Conservation (phyloP, 495 filamentous ascomycete genomes). For the Penicillium daleae region DNA sequence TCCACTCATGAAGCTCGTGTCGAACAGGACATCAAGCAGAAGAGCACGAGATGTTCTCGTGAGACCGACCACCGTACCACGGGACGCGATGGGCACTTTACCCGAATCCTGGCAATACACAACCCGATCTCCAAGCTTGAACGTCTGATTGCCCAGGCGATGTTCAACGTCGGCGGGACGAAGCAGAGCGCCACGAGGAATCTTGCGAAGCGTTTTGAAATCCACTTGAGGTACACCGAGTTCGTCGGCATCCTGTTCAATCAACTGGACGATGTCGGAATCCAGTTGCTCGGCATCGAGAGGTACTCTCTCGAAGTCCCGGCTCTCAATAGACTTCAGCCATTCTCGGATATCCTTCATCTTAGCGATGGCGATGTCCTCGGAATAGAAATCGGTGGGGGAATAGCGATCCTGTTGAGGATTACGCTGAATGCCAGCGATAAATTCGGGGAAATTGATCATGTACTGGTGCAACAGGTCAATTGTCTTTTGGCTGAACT, state of each 20-base stretch:
- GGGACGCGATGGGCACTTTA: slow-evolving; percentile 89
- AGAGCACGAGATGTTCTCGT: slow-evolving; percentile 80
- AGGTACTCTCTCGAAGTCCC: slow-evolving; percentile 89
- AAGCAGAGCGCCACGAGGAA: slow-evolving; percentile 84
- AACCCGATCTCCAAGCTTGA: slow-evolving; percentile 84
- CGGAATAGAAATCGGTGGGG: slow-evolving; percentile 85
- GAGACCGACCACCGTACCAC: slow-evolving; percentile 90
- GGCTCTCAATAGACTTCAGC: slow-evolving; percentile 87
- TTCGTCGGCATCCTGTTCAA: slow-evolving; percentile 75
- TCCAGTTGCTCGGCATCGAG: slow-evolving; percentile 96
- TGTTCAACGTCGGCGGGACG: slow-evolving; percentile 92
- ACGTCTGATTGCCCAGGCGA: slow-evolving; percentile 81
- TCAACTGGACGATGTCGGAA: slow-evolving; percentile 79
- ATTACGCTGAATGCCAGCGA: slow-evolving; percentile 79
- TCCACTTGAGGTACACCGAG: slow-evolving; percentile 57
- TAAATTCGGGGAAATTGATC: slow-evolving; percentile 92
- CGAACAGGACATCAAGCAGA: slow-evolving; percentile 90
- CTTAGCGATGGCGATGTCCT: slow-evolving; percentile 63
- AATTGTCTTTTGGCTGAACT: slow-evolving; percentile 87
- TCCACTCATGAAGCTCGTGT: slow-evolving; percentile 93
- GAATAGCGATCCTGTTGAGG: slow-evolving; percentile 73
- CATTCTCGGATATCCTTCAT: slow-evolving; percentile 84
- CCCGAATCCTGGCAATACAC: slow-evolving; percentile 93
- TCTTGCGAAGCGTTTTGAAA: slow-evolving; percentile 64
- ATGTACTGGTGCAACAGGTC: slow-evolving; percentile 84